These are phyloP conservation scores for Wallacemonas collosoma DNA, from an alignment of 208 protist genomes.

Conservation along the genomic window DNA sequence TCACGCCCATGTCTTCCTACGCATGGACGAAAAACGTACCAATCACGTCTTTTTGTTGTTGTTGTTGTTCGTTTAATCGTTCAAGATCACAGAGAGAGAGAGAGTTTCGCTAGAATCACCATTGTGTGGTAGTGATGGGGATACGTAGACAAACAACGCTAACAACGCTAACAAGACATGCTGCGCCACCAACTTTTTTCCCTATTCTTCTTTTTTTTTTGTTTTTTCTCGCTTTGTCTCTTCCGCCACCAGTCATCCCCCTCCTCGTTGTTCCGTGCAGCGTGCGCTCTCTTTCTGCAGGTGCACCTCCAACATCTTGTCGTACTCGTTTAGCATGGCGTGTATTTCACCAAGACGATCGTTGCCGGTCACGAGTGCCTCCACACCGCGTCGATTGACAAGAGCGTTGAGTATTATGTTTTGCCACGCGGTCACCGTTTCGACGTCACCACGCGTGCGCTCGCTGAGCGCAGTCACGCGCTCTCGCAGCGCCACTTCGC, in stretches of 20 bases:
- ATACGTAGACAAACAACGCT: too few relatives aligned
- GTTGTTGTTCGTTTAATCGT: too few relatives aligned
- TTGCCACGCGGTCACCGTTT: conserved; percentile 27
- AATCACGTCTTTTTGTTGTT: too few relatives aligned
- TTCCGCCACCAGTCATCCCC: too few relatives aligned
- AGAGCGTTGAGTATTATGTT: conserved; percentile 66
- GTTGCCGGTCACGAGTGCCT: conserved; percentile 57
- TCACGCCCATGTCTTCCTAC: too few relatives aligned
- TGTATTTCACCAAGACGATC: conserved; percentile 68
- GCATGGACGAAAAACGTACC: too few relatives aligned
- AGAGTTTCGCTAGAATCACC: too few relatives aligned
- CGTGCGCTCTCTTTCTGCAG: conserved; percentile 16
- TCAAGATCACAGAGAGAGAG: too few relatives aligned
- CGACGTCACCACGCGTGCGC: conserved; percentile 19
- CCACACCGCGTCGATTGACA: conserved; percentile 55
- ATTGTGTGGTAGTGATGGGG: too few relatives aligned
- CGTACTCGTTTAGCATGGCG: conserved; percentile 48
- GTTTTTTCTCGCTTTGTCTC: too few relatives aligned
- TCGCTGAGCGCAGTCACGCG: conserved; percentile 32
- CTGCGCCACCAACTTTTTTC: not conserved
- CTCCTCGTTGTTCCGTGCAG: not conserved
- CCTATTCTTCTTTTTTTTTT: not conserved
- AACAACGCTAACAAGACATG: too few relatives aligned
- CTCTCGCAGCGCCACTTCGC: conserved; percentile 29
- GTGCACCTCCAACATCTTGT: conserved; percentile 33